A percentile compares a stretch with the other conserved stretches of the same genome.
Evolutionary conservation across 345 rosid genomes (phyloP).

Genomic region (Gossypium arboreum): DNA sequence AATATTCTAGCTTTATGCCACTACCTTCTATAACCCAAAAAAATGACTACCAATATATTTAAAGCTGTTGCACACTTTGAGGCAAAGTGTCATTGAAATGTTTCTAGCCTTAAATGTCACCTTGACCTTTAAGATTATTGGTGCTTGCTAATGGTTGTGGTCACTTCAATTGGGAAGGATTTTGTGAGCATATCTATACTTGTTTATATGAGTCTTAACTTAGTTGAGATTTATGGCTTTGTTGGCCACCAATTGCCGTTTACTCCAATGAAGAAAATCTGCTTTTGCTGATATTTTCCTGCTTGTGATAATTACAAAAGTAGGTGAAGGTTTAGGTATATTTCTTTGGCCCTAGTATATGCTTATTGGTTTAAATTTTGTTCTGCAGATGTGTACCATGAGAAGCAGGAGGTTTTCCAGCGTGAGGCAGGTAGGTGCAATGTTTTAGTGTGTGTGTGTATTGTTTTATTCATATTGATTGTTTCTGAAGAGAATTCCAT

Average conservation of each 20-base stretch:
- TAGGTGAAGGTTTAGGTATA: neutral
- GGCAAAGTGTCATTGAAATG: neutral
- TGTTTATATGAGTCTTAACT: neutral
- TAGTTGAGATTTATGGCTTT: neutral
- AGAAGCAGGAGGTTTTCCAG: constrained; percentile 65
- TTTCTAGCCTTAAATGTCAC: neutral
- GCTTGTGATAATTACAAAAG: constrained; percentile 4
- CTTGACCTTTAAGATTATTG: neutral
- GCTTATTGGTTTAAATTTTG: constrained; percentile 18
- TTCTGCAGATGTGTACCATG: constrained; percentile 79
- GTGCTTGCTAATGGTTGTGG: neutral
- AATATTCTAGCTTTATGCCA: neutral
- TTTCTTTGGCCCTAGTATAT: neutral
- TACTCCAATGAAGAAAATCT: constrained; percentile 5
- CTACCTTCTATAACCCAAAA: neutral
- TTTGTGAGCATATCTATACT: neutral
- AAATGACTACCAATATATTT: neutral
- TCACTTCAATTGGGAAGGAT: neutral
- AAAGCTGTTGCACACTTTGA: neutral
- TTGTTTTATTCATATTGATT: neutral
- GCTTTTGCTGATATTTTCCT: constrained; percentile 10
- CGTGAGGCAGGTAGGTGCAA: constrained; percentile 81
- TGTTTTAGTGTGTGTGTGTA: neutral
- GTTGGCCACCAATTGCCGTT: neutral
- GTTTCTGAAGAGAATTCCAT: neutral